These are phyloP conservation scores for Ophiostoma quercus DNA, from an alignment of 2,329 filamentous ascomycete genomes.

Conservation along the genomic window DNA sequence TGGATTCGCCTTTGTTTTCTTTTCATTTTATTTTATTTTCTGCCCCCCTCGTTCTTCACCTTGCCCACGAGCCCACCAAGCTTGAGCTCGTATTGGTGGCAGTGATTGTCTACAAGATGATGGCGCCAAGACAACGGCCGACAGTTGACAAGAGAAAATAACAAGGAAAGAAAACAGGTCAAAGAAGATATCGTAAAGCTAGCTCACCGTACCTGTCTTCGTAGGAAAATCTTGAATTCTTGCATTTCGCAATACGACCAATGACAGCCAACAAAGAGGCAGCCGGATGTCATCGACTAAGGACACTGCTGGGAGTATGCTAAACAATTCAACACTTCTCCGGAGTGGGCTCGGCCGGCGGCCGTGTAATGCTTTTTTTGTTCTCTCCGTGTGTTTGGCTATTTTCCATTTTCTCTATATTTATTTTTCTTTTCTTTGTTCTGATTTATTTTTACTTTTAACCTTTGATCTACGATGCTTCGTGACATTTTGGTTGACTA, in stretches of 20 bases:
- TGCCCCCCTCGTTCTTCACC: neutral
- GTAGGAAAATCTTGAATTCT: neutral
- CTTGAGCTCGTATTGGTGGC: neutral
- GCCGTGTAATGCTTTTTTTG: neutral
- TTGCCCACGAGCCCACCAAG: neutral
- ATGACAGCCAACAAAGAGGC: neutral
- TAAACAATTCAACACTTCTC: neutral
- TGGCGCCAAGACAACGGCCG: neutral
- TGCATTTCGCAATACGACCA: neutral
- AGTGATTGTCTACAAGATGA: neutral
- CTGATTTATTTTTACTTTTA: constrained; percentile 4
- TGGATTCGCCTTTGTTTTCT: neutral
- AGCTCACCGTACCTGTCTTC: neutral
- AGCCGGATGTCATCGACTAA: neutral
- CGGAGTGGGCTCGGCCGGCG: neutral
- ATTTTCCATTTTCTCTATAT: neutral
- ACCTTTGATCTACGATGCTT: neutral
- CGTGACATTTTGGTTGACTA: neutral
- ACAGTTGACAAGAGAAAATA: neutral
- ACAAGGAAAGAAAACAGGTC: neutral
- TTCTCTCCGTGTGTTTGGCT: neutral
- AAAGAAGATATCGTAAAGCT: neutral
- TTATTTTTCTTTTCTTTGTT: neutral
- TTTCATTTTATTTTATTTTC: neutral
- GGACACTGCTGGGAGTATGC: neutral